Evolutionary conservation across 768 basidiomycete genomes (phyloP).

Genomic region (Kwoniella heveanensis): DNA sequence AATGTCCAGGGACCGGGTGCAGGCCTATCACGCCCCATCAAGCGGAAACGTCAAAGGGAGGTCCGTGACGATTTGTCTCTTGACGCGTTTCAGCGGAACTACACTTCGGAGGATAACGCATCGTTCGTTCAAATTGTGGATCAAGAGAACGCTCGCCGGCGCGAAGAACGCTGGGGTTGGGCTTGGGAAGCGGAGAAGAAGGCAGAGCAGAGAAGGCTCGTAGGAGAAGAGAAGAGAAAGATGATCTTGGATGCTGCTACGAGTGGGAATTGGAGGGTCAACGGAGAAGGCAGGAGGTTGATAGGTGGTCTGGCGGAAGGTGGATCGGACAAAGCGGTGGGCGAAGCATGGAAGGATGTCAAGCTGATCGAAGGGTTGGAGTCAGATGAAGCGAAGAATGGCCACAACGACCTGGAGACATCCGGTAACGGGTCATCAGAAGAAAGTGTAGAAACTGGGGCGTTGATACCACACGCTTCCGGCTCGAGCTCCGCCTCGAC

Average conservation of each 20-base stretch:
- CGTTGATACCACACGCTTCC: constrained; percentile 22
- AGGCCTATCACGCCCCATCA: constrained; percentile 17
- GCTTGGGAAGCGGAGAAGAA: constrained; percentile 88
- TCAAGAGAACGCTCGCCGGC: constrained; percentile 73
- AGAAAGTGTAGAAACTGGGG: neutral
- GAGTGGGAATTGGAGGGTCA: constrained; percentile 46
- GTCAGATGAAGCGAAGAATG: neutral
- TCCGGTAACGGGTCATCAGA: constrained; percentile 1
- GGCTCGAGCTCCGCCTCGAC: constrained; percentile 16
- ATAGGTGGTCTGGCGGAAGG: constrained; percentile 60
- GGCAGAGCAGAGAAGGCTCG: constrained; percentile 62
- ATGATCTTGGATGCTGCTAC: constrained; percentile 46
- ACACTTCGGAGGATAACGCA: constrained; percentile 96
- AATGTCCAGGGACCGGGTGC: neutral
- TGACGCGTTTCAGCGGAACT: constrained; percentile 84
- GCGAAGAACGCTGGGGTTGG: constrained; percentile 83
- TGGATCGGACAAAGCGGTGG: constrained; percentile 68
- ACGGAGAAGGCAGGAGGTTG: constrained; percentile 48
- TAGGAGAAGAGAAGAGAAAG: constrained; percentile 49
- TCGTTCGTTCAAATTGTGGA: constrained; percentile 92
- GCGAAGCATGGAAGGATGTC: constrained; percentile 59
- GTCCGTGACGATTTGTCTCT: constrained; percentile 65
- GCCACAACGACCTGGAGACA: constrained; percentile 13
- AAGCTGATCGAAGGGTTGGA: constrained; percentile 27
- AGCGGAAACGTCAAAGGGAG: constrained; percentile 7